Percentiles rank a stretch among this genome's conserved stretches.
phyloP scores from a whole-genome alignment of 208 protist genomes.

The Trypanosoma mega region DNA sequence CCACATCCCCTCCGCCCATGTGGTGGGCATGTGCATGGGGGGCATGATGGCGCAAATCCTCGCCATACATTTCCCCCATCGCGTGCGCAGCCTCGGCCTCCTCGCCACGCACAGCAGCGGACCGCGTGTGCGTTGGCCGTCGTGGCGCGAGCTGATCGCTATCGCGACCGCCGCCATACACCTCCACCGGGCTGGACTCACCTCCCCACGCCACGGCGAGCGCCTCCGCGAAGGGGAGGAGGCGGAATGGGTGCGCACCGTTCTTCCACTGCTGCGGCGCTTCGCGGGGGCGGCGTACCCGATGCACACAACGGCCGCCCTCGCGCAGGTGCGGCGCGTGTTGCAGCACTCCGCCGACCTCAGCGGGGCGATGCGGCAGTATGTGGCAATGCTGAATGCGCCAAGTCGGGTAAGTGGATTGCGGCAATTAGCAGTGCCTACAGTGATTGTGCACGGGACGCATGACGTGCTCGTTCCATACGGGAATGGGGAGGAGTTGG shows the following conservation, averaged over 20 bases:
- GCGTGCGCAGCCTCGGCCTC: conserved; percentile 49
- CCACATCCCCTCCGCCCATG: conserved; percentile 36
- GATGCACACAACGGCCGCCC: conserved; percentile 32
- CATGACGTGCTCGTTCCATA: conserved; percentile 49
- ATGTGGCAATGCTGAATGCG: conserved; percentile 53
- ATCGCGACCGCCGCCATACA: conserved; percentile 37
- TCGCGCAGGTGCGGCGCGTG: conserved; percentile 34
- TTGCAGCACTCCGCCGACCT: conserved; percentile 50
- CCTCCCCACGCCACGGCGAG: conserved; percentile 20
- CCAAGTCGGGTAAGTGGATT: conserved; percentile 30
- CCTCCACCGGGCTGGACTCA: conserved; percentile 23
- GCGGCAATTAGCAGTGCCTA: conserved; percentile 44
- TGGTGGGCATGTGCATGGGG: conserved; percentile 73
- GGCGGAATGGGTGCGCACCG: conserved; percentile 27
- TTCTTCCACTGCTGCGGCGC: conserved; percentile 37
- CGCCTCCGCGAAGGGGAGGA: conserved; percentile 27
- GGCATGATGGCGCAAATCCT: conserved; percentile 74
- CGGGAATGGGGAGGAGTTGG: conserved; percentile 45
- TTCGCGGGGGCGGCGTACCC: conserved; percentile 38
- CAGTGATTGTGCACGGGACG: conserved; percentile 70
- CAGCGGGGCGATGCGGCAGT: conserved; percentile 49
- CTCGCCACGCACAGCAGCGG: conserved; percentile 45
- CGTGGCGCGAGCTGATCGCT: conserved; percentile 39
- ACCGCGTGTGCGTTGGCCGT: conserved; percentile 32
- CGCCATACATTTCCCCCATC: conserved; percentile 41